Base-by-base conservation (phyloP, 306 rosid genomes). In the Casuarina cunninghamiana region DNA sequence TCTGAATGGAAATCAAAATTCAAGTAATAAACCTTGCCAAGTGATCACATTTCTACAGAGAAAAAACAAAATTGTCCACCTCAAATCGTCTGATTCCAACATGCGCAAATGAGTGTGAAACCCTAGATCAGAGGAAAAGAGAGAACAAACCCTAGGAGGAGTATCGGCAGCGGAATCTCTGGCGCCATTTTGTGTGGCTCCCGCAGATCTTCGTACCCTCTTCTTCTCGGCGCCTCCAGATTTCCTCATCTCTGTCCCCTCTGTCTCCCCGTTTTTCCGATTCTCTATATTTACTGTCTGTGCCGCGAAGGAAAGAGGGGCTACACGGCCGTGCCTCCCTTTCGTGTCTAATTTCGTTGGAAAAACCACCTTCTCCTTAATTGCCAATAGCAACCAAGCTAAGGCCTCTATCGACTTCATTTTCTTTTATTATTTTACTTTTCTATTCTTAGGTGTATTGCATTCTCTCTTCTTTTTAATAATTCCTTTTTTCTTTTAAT, bases 211-310 rank as follows among this genome's bases (percentile, higher is more conserved):
- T 83, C 98, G 90, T 9, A 89, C 89, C 85, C 97, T 89, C 80
- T 96, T 96, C 93, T 93, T 96, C 88, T 96, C 99, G 6, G 92
- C 90, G 58, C 90, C 98, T 50, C 90, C 93, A 7, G 96, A 69
- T 87, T 84, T 95, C 99, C 89, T 96, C 99, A 96, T 95, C 54
- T 79, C 79, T 55, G 42, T 57, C 32, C 41, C 5, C 35, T 58
- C 21, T 17, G 39, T 76, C 50, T 43, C 50, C 37, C 77, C 37
- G n/a, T 38, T 37, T 63, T 39, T 63, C 4, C 13, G n/a, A 2
- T 1, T 12, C n/a, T 62, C 4, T 5, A 1, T 13, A 5, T 5
- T 21, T 45, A 0, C 11, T 45, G 6, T 45, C 10, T 69, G 39
- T 43, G 53, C 48, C 12, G 13, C 13, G 50, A 9, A 66, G 49